A percentile compares a stretch with the other conserved stretches of the same genome.
Evolutionary conservation across 257 asterid species (phyloP).

Genomic region (Mitragyna speciosa): DNA sequence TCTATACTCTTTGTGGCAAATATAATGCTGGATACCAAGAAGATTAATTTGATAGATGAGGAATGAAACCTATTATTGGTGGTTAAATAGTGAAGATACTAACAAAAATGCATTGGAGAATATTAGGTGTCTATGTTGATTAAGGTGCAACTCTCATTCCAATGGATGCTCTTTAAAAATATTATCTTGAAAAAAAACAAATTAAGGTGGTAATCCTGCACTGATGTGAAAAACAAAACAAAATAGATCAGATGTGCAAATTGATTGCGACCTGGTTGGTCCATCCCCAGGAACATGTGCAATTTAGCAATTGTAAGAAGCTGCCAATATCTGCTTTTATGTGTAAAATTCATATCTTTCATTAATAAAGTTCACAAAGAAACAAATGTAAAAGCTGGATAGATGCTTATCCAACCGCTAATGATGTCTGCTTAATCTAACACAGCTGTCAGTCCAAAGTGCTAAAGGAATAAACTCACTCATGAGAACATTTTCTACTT

Average conservation of each 20-base stretch:
- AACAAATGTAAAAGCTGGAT: neutral
- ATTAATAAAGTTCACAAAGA: neutral
- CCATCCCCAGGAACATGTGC: conserved; percentile 1
- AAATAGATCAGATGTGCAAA: neutral
- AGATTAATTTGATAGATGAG: no score
- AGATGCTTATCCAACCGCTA: neutral
- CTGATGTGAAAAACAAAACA: no score
- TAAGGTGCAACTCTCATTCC: neutral
- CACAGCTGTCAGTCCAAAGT: conserved; percentile 2
- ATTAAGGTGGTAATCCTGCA: no score
- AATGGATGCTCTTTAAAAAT: neutral
- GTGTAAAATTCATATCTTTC: neutral
- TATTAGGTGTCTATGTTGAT: neutral
- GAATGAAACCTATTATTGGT: no score
- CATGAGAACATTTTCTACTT: no score
- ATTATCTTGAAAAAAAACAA: neutral
- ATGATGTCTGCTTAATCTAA: neutral
- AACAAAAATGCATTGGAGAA: no score
- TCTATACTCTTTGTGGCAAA: no score
- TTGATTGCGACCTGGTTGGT: conserved; percentile 4
- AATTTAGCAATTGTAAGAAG: neutral
- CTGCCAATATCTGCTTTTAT: neutral
- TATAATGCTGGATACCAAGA: no score
- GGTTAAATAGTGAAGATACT: no score
- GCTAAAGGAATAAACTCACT: no score